These are phyloP conservation scores for Hippophae rhamnoides DNA, from an alignment of 306 rosid species.

Conservation along the genomic window DNA sequence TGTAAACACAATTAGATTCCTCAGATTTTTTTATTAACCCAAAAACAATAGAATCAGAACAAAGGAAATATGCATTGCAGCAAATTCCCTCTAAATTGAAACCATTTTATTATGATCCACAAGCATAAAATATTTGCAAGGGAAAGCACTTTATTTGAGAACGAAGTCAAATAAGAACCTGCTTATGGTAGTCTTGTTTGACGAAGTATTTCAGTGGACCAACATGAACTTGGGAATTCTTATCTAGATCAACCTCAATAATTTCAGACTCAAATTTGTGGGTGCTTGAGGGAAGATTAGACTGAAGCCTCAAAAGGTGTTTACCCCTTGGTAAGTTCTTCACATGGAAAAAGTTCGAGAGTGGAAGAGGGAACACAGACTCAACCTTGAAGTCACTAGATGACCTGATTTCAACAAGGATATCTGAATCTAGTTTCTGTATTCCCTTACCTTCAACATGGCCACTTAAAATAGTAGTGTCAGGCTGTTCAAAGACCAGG, in stretches of 20 bases:
- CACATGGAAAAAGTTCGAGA: slow-evolving; percentile 91
- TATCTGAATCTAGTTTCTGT: slow-evolving; percentile 52
- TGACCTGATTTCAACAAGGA: slow-evolving; percentile 86
- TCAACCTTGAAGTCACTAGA: slow-evolving; percentile 48
- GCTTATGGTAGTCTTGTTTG: slow-evolving; percentile 59
- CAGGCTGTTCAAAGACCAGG: slow-evolving; percentile 91
- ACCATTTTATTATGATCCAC: too few species aligned
- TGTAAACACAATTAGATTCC: too few species aligned
- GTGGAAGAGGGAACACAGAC: slow-evolving; percentile 73
- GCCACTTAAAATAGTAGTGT: slow-evolving; percentile 77
- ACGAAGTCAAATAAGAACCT: slow-evolving; percentile 34
- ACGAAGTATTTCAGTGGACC: slow-evolving; percentile 73
- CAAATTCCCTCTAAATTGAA: too few species aligned
- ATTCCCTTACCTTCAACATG: slow-evolving; percentile 78
- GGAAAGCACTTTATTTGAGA: background rate
- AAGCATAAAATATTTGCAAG: background rate
- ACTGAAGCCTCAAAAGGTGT: slow-evolving; percentile 70
- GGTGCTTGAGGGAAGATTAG: slow-evolving; percentile 51
- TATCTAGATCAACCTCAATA: slow-evolving; percentile 77
- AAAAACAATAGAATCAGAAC: too few species aligned
- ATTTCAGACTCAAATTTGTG: slow-evolving; percentile 71
- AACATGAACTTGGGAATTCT: slow-evolving; percentile 56
- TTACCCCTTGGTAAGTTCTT: slow-evolving; percentile 79
- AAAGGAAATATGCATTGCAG: too few species aligned
- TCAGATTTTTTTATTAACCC: too few species aligned